Evolutionary conservation across 306 rosid genomes (phyloP).

Genomic region (Comarum palustre): DNA sequence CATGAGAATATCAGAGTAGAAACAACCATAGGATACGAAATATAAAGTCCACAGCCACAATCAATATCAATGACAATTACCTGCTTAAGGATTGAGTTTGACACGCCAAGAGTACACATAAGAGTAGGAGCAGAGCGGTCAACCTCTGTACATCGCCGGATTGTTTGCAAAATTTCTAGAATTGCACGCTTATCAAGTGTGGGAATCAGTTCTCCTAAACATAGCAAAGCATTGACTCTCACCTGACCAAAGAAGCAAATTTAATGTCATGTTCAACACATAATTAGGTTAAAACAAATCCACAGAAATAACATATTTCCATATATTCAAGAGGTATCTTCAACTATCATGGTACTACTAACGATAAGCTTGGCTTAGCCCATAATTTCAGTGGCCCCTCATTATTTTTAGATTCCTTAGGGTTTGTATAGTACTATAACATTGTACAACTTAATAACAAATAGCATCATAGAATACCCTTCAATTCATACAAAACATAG

Average conservation of each 20-base stretch:
- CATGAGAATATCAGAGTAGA: slow-evolving; percentile 16
- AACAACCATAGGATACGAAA: slow-evolving; percentile 15
- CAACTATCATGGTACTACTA: slow-evolving; percentile 5
- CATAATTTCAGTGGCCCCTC: not conserved
- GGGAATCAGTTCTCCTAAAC: slow-evolving; percentile 77
- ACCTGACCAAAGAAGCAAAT: slow-evolving; percentile 52
- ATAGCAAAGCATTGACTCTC: slow-evolving; percentile 91
- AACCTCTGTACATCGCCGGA: slow-evolving; percentile 96
- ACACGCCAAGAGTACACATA: slow-evolving; percentile 98
- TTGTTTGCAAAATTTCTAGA: slow-evolving; percentile 83
- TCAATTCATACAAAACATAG: not conserved
- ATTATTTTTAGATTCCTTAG: too few relatives aligned
- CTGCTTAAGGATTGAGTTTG: slow-evolving; percentile 88
- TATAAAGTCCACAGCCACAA: not conserved
- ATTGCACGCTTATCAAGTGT: slow-evolving; percentile 81
- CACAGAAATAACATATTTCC: not conserved
- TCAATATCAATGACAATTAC: slow-evolving; percentile 31
- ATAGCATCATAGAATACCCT: not conserved
- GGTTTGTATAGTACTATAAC: not conserved
- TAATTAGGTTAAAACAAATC: slow-evolving; percentile 6
- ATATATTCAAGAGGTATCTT: slow-evolving; percentile 3
- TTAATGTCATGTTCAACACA: slow-evolving; percentile 10
- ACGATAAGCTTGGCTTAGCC: slow-evolving; percentile 2
- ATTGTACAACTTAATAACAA: not conserved
- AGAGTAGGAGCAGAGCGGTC: slow-evolving; percentile 97